Base-by-base conservation (phyloP, 371 early-diverging fungal species). In the Zancudomyces culisetae region DNA sequence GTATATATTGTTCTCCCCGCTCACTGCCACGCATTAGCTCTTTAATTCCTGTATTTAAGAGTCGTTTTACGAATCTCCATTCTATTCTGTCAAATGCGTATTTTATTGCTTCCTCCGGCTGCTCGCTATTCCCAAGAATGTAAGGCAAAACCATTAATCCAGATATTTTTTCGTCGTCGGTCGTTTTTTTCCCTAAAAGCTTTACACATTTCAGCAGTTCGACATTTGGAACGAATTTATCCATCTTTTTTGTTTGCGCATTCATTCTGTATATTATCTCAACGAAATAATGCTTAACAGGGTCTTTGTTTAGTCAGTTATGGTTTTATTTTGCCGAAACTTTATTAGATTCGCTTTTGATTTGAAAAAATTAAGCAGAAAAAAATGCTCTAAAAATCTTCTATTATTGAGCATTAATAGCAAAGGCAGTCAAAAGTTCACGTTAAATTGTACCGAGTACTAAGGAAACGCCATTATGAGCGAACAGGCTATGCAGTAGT, bases 61-160 rank as follows among this genome's bases (percentile, higher is more conserved):
- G 26, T 47, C 48, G n/a, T 47, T 47, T 47, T 10, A 47, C 24
- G 27, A 47, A 47, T 47, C 27, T 20, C 48, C 48, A 47, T 20
- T 47, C 48, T 12, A 47, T 3, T n/a, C 48, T 21, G 12, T 47
- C 26, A 27, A 47, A 47, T 8, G 26, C 48, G 48, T 47, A 47
- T 27, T 47, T 15, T 4, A 22, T 10, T 26, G 48, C 20, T 10
- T 15, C 35, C 6, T 10, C 15, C 2, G n/a, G 22, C n/a, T 21
- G 10, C 4, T 4, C 12, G 18, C 26, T 27, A 26, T 47, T 47
- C 26, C 18, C 18, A 3, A 47, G 48, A 3, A 47, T 18, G n/a
- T 47, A 47, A 4, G 48, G 48, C 4, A 47, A 26, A 6, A 47
- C 48, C 13, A 24, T 47, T 27, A 47, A 27, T 21, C 48, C 48